Percentiles rank a stretch among this genome's conserved stretches.
phyloP scores from a whole-genome alignment of 1,139 yeast species.

The Candida sanyaensis region DNA sequence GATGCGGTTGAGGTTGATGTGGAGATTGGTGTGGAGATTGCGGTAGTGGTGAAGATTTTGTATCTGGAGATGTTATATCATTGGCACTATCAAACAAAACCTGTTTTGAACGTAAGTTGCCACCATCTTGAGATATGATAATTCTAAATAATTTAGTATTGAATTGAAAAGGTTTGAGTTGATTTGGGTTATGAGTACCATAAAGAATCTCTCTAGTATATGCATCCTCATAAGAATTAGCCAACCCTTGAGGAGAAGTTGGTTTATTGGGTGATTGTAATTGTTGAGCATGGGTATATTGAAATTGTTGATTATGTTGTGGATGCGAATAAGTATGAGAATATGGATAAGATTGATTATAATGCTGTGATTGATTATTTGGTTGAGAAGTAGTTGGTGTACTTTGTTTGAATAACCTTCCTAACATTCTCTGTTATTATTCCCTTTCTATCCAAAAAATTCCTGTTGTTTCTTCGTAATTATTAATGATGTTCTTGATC shows the following conservation, averaged over 20 bases:
- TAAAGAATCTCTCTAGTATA: conserved; percentile 45
- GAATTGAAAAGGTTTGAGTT: conserved; percentile 31
- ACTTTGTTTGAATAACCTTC: conserved; percentile 29
- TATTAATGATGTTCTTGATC: too few species aligned
- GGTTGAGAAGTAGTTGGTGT: conserved; percentile 12
- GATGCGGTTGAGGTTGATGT: too few species aligned
- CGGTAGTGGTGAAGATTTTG: neutral
- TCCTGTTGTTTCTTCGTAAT: too few species aligned
- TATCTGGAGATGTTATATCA: conserved; percentile 15
- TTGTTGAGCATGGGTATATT: conserved; percentile 18
- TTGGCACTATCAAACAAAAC: conserved; percentile 48
- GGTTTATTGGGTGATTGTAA: conserved; percentile 9
- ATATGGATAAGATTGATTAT: conserved; percentile 1
- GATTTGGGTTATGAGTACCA: conserved; percentile 37
- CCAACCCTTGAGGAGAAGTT: conserved; percentile 12
- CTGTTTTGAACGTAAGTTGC: conserved; percentile 48
- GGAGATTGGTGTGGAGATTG: too few species aligned
- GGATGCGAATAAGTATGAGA: conserved; percentile 4
- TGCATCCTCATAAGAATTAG: conserved; percentile 39
- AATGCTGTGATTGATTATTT: conserved; percentile 9
- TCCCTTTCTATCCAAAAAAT: too few species aligned
- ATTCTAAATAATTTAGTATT: conserved; percentile 42
- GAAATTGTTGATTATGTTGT: conserved; percentile 4
- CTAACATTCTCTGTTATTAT: conserved; percentile 21
- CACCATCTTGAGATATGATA: conserved; percentile 55